Evolutionary conservation across 1,139 yeast genomes (phyloP), one percentile per base, ranked within the genome.

Genomic region (Eremothecium sinecaudum): DNA sequence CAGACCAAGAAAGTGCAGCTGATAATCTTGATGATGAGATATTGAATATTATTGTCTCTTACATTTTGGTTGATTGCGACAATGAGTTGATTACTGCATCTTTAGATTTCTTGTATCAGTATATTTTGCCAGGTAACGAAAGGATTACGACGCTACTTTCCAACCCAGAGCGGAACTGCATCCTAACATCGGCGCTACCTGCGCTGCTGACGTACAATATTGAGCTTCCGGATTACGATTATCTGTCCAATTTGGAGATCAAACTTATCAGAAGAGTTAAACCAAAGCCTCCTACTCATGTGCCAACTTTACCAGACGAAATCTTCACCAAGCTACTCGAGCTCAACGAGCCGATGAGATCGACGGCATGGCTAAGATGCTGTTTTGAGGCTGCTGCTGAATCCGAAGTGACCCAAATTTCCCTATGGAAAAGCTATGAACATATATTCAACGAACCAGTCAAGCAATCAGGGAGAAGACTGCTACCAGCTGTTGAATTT

Each of bases 401-500:
- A 5, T 86, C 93, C 4, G 95, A 86, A 55, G 95, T 87, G 7
- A 87, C 97, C 0, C 99, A 90, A 60, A 86, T 90, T 20, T 81
- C 94, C 10, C 69, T 90, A 33, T 90, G 99, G 99, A 84, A 87
- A 56, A 78, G 94, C 0, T 90, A 90, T 59, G 98, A 90, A 55
- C 66, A 76, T 18, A 93, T 81, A 54, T 90, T 90, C 50, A 74
- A 75, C 36, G 63, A 62, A 25, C 66, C 66, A 36, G 67, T 67
- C 10, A 61, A 66, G 13, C 69, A 64, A 30, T 39, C 53, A 5
- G 62, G 60, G 21, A 75, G 74, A 44, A 73, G 76, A 40, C 65
- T 90, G 33, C 67, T 90, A 31, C 94, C 96, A 1, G 98, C 98
- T 0, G 97, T 92, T 13, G 97, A 90, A 47, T 90, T 90, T 54